Percentiles rank a stretch among this genome's conserved stretches.
phyloP scores from a whole-genome alignment of 345 rosid species.

The Citrus maxima region DNA sequence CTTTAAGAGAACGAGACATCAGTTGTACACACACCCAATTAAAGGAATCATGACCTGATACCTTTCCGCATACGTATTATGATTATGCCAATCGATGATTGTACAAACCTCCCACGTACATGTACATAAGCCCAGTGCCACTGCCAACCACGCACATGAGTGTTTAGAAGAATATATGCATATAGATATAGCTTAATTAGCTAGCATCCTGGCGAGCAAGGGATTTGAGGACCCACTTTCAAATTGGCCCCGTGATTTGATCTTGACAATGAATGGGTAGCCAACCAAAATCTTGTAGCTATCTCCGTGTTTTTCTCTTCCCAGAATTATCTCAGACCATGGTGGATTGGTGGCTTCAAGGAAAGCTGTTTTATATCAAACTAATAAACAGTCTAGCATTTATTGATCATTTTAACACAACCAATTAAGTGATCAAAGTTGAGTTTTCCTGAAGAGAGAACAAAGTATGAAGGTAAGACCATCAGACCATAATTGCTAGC shows the following conservation, averaged over 20 bases:
- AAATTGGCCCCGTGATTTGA: conserved; percentile 41
- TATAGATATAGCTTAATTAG: background rate
- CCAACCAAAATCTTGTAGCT: conserved; percentile 39
- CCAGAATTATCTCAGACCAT: conserved; percentile 27
- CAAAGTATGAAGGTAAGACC: conserved; percentile 52
- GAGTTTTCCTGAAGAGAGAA: conserved; percentile 17
- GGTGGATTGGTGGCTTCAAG: background rate
- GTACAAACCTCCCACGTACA: background rate
- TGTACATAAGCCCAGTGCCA: background rate
- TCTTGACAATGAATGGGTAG: conserved; percentile 34
- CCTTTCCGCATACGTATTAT: no score
- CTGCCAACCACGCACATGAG: conserved; percentile 6
- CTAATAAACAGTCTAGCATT: conserved; percentile 17
- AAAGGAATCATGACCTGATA: no score
- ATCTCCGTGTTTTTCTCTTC: conserved; percentile 52
- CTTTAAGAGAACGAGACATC: background rate
- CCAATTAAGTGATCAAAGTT: conserved; percentile 19
- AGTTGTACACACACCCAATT: background rate
- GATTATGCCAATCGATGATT: no score
- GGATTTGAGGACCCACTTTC: conserved; percentile 39
- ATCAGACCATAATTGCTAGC: no score
- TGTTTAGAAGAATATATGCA: background rate
- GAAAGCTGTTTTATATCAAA: conserved; percentile 12
- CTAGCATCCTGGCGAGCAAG: conserved; percentile 9
- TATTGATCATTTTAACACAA: conserved; percentile 7